Evolutionary conservation across 1,284 basidiomycete genomes (phyloP).

Genomic region (Leccinum pachyderme): DNA sequence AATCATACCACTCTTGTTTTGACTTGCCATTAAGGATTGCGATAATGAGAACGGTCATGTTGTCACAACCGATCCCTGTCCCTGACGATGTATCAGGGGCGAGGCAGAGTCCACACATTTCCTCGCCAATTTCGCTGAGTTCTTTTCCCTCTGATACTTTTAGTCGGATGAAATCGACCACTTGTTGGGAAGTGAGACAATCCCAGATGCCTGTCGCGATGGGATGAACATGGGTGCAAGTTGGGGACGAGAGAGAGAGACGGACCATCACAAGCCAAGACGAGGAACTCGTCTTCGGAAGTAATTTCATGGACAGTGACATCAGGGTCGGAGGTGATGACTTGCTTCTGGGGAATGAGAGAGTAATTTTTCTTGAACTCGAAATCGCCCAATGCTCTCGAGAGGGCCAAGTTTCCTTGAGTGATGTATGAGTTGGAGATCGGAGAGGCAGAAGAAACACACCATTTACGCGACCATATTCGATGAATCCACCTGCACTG

Average conservation of each 20-base stretch:
- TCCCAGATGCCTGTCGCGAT: constrained; percentile 90
- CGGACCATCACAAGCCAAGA: constrained; percentile 95
- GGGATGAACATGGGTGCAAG: constrained; percentile 5
- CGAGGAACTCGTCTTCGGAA: constrained; percentile 93
- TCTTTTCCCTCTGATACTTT: constrained; percentile 81
- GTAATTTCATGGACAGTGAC: constrained; percentile 79
- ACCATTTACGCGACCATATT: constrained; percentile 98
- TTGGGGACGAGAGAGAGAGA: constrained; percentile 1
- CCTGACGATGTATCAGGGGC: constrained; percentile 93
- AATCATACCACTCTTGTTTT: constrained; percentile 90
- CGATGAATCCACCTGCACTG: constrained; percentile 95
- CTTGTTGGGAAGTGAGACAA: constrained; percentile 91
- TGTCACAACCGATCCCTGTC: constrained; percentile 95
- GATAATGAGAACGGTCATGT: constrained; percentile 96
- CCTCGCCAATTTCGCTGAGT: constrained; percentile 82
- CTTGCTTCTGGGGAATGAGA: constrained; percentile 84
- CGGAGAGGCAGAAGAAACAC: constrained; percentile 24
- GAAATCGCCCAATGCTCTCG: constrained; percentile 95
- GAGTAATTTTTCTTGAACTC: constrained; percentile 96
- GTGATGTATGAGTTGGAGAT: constrained; percentile 2
- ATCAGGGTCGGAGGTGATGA: constrained; percentile 96
- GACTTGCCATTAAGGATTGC: constrained; percentile 87
- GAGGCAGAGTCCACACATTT: constrained; percentile 91
- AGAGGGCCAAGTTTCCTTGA: constrained; percentile 92
- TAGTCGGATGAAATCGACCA: constrained; percentile 86